Conservation (phyloP, 148 eudicot species). For the Rhododendron williamsianum region DNA sequence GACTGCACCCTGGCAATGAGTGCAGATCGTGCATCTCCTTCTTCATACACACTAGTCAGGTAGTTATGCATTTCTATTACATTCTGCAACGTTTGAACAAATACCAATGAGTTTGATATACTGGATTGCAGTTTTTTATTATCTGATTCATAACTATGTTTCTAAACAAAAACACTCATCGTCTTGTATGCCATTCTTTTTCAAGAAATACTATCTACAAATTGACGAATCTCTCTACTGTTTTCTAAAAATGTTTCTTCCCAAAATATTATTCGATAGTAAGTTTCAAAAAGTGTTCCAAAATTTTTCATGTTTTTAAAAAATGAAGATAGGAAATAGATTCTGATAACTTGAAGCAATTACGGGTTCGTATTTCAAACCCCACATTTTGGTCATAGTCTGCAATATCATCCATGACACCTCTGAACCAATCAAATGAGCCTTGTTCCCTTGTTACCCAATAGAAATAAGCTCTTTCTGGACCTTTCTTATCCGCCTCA, state of each 20-base stretch:
- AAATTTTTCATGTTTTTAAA: not conserved
- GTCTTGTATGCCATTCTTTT: not conserved
- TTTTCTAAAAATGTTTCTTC: not conserved
- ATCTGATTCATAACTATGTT: not conserved
- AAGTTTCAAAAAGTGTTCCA: not conserved
- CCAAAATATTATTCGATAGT: not conserved
- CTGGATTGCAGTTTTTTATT: not conserved
- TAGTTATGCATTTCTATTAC: conserved; percentile 95
- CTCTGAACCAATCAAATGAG: conserved; percentile 89
- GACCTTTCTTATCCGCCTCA: conserved; percentile 30
- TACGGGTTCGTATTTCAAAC: not conserved
- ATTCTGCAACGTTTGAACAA: conserved; percentile 37
- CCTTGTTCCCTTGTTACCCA: conserved; percentile 95
- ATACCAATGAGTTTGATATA: not conserved
- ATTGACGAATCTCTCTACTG: not conserved
- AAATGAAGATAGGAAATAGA: not conserved
- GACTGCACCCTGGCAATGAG: conserved; percentile 90
- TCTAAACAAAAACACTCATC: not conserved
- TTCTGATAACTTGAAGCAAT: not conserved
- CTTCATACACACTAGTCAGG: conserved; percentile 92
- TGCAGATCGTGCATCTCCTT: conserved; percentile 99
- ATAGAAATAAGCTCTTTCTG: conserved; percentile 80
- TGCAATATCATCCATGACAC: conserved; percentile 81
- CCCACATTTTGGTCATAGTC: conserved; percentile 60
- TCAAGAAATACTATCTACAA: not conserved